phyloP scores from a whole-genome alignment of 495 filamentous ascomycete species.

The Penicillium cosmopolitanum region DNA sequence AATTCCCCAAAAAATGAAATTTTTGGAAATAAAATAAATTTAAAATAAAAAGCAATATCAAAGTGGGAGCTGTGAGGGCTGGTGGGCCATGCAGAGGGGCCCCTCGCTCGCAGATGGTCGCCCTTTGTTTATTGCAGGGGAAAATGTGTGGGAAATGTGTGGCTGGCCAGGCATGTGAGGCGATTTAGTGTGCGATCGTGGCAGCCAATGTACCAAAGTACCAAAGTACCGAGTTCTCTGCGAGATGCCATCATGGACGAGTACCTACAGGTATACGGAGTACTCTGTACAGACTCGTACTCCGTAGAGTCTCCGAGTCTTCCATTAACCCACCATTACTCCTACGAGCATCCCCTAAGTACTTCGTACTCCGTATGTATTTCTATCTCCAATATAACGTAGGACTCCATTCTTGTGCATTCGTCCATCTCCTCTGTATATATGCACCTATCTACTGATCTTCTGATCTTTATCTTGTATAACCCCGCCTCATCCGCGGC shows the following conservation, averaged over 20 bases:
- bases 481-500: conserved; percentile 6
- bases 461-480: conserved; percentile 4
- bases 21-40: conserved; percentile 2
- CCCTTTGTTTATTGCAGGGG: conserved; percentile 17
- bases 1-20: background rate
- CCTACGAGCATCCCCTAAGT: background rate
- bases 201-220: conserved; percentile 12
- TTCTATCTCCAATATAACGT: no score
- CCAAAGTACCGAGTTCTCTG: conserved; percentile 6
- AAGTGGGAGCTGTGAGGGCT: conserved; percentile 20
- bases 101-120: conserved; percentile 16
- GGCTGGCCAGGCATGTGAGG: conserved; percentile 34
- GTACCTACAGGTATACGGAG: background rate
- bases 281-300: background rate
- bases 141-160: conserved; percentile 19
- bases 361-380: no score
- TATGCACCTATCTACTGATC: background rate
- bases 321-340: no score
- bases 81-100: conserved; percentile 17
- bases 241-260: background rate
- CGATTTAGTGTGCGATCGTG: conserved; percentile 29
- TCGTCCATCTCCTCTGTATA: no score
- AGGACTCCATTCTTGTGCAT: no score
- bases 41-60: conserved; percentile 13
- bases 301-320: background rate